Evolutionary conservation across 202 grass and related monocot species (phyloP).

Genomic region (Setaria italica): DNA sequence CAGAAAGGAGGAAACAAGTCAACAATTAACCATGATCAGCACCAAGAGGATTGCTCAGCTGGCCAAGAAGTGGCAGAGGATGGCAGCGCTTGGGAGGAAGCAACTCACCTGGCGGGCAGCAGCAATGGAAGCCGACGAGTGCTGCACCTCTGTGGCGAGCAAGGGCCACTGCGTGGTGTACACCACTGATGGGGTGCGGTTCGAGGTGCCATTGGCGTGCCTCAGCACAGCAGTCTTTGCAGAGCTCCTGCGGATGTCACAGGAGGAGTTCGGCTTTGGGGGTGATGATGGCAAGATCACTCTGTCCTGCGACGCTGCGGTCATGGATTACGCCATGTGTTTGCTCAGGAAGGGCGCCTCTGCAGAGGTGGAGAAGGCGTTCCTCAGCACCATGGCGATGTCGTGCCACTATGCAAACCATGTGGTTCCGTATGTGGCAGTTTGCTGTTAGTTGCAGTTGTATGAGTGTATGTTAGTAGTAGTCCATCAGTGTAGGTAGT

Average conservation of each 20-base stretch:
- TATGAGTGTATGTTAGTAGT: neutral
- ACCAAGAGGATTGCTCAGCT: conserved; percentile 48
- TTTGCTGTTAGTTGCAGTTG: conserved; percentile 37
- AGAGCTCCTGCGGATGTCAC: conserved; percentile 49
- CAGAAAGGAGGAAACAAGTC: conserved; percentile 20
- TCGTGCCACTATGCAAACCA: conserved; percentile 25
- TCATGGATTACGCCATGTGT: conserved; percentile 51
- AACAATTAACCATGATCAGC: conserved; percentile 39
- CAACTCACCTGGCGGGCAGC: neutral
- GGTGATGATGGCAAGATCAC: conserved; percentile 49
- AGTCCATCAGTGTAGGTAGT: conserved; percentile 9
- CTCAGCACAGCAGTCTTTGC: conserved; percentile 38
- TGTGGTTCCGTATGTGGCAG: neutral
- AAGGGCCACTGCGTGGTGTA: conserved; percentile 43
- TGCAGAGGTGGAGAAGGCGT: conserved; percentile 40
- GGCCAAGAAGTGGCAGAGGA: conserved; percentile 64
- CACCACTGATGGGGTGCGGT: conserved; percentile 47
- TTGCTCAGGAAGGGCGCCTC: conserved; percentile 49
- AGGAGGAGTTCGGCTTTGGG: conserved; percentile 56
- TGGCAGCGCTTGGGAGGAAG: conserved; percentile 53
- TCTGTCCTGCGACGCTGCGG: conserved; percentile 44
- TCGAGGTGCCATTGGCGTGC: conserved; percentile 49
- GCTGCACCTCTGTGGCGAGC: conserved; percentile 26
- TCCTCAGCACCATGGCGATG: conserved; percentile 39
- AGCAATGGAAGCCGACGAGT: neutral